Percentiles rank a stretch among this genome's conserved stretches.
phyloP scores from a whole-genome alignment of 768 basidiomycete genomes.

The Trichaptum fuscoviolaceum region DNA sequence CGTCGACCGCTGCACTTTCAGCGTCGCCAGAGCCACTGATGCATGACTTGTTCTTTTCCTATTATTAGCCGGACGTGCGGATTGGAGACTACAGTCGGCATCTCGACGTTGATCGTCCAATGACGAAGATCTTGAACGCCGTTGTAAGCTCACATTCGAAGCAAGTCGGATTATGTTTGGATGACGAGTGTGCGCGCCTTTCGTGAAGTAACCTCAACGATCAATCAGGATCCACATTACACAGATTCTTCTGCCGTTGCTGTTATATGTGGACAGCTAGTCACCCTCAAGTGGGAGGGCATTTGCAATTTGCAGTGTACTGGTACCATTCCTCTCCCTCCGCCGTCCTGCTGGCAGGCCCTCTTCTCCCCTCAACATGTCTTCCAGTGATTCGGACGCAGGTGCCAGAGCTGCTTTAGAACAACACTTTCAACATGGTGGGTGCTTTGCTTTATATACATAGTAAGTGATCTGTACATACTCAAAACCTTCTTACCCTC shows the following conservation, averaged over 20 bases:
- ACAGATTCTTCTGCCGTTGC: neutral
- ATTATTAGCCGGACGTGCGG: neutral
- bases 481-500: neutral
- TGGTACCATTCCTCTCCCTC: neutral
- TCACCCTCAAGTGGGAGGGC: neutral
- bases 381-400: neutral
- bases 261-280: neutral
- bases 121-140: neutral
- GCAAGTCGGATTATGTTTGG: neutral
- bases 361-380: neutral
- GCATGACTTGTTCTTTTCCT: neutral
- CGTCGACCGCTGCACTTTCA: neutral
- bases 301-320: neutral
- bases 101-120: neutral
- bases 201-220: neutral
- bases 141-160: neutral
- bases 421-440: neutral
- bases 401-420: neutral
- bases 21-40: neutral
- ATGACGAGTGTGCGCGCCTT: neutral
- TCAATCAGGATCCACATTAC: neutral
- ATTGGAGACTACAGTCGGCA: neutral
- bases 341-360: neutral
- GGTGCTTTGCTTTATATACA: neutral
- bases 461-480: neutral